phyloP scores from a whole-genome alignment of 75 land plant genomes.

The Azolla pinnata region DNA sequence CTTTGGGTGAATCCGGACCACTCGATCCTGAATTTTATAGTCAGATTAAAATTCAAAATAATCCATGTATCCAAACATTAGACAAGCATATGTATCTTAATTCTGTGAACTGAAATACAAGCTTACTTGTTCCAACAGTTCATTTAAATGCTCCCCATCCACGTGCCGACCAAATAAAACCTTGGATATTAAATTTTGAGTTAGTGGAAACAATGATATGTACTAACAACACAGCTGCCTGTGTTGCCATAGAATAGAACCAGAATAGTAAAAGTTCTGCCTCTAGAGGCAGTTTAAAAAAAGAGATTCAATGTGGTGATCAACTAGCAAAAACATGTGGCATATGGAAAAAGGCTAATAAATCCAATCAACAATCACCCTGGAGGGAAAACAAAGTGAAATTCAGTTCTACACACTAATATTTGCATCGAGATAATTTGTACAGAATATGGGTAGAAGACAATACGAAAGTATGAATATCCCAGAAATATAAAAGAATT shows the following conservation, averaged over 20 bases:
- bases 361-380: no score
- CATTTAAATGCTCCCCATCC: slow-evolving; percentile 13
- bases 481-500: no score
- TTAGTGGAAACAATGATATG: background rate
- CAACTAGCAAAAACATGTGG: no score
- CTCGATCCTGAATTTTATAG: slow-evolving; percentile 15
- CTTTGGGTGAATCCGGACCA: slow-evolving; percentile 25
- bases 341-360: no score
- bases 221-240: background rate
- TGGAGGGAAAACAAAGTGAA: no score
- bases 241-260: no score
- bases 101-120: no score
- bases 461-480: no score
- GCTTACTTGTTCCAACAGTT: slow-evolving; percentile 21
- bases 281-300: background rate
- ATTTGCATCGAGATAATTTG: no score
- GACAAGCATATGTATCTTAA: background rate
- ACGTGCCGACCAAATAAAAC: slow-evolving; percentile 23
- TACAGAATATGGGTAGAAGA: no score
- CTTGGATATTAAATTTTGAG: slow-evolving; percentile 10
- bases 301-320: background rate
- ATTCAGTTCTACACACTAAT: no score
- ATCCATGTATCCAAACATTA: background rate
- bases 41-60: slow-evolving; percentile 7
- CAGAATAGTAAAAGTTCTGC: no score